These are phyloP conservation scores for Bisporella sp. DNA, from an alignment of 2,329 filamentous ascomycete species.

Conservation along the genomic window DNA sequence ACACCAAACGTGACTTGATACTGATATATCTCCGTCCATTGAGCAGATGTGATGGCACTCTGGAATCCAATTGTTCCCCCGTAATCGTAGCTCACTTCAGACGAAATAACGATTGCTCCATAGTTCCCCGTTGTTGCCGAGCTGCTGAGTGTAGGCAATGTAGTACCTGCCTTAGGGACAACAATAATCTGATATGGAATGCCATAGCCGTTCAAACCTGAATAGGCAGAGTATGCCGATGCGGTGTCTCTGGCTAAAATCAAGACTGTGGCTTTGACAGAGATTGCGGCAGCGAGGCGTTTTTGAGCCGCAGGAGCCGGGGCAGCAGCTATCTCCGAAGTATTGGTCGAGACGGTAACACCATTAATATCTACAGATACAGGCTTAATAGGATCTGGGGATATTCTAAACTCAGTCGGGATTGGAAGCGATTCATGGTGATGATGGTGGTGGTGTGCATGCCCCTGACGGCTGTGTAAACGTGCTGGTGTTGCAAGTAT, in stretches of 20 bases:
- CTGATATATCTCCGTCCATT: constrained; percentile 48
- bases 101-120: constrained; percentile 40
- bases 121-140: constrained; percentile 43
- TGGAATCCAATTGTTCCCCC: constrained; percentile 18
- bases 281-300: neutral
- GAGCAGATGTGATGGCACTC: constrained; percentile 39
- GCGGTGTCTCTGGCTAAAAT: constrained; percentile 46
- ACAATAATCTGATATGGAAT: constrained; percentile 49
- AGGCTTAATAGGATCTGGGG: neutral
- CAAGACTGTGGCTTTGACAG: constrained; percentile 36
- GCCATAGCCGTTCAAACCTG: constrained; percentile 51
- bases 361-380: neutral
- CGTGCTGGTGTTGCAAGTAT: too few relatives aligned
- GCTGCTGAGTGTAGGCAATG: constrained; percentile 44
- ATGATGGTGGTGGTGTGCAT: neutral
- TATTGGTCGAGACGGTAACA: neutral
- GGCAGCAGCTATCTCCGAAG: neutral
- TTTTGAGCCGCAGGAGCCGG: neutral
- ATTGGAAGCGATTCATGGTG: neutral
- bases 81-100: constrained; percentile 32
- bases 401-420: neutral
- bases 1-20: constrained; percentile 53
- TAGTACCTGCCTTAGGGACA: constrained; percentile 44
- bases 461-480: too few relatives aligned
- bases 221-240: constrained; percentile 41